These are phyloP conservation scores for Coelastrella sp. DNA, from an alignment of 139 green algal genomes.

Conservation along the genomic window DNA sequence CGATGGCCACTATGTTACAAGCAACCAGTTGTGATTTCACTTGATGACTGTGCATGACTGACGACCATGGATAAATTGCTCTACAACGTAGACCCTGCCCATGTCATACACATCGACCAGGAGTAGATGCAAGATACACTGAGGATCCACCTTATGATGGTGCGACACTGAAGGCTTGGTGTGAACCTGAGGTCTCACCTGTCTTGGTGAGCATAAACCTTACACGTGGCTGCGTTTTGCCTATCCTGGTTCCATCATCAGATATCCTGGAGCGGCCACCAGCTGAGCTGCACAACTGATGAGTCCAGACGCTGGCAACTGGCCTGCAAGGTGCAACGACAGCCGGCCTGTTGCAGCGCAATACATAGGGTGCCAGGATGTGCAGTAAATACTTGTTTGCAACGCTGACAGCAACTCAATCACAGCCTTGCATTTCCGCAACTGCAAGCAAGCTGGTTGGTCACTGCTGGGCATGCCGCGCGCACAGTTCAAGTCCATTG, in stretches of 20 bases:
- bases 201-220: conserved; percentile 8
- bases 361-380: neutral
- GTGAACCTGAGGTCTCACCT: neutral
- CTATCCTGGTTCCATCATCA: neutral
- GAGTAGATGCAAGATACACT: neutral
- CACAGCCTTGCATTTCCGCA: neutral
- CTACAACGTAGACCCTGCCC: too few species aligned
- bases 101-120: too few species aligned
- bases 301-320: conserved; percentile 21
- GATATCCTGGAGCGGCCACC: neutral
- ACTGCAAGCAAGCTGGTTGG: neutral
- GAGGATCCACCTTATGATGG: neutral
- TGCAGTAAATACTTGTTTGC: neutral
- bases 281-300: neutral
- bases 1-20: neutral
- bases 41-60: too few species aligned
- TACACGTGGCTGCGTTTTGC: neutral
- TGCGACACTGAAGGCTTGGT: neutral
- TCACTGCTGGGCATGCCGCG: too few species aligned
- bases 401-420: neutral
- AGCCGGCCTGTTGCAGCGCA: neutral
- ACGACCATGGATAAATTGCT: too few species aligned
- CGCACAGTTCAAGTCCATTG: too few species aligned
- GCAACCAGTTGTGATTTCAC: too few species aligned
- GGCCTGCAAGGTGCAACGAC: neutral